Percentiles rank a stretch among this genome's conserved stretches.
Conservation (phyloP, 139 green algal genomes). For the Tetraselmis chui region DNA sequence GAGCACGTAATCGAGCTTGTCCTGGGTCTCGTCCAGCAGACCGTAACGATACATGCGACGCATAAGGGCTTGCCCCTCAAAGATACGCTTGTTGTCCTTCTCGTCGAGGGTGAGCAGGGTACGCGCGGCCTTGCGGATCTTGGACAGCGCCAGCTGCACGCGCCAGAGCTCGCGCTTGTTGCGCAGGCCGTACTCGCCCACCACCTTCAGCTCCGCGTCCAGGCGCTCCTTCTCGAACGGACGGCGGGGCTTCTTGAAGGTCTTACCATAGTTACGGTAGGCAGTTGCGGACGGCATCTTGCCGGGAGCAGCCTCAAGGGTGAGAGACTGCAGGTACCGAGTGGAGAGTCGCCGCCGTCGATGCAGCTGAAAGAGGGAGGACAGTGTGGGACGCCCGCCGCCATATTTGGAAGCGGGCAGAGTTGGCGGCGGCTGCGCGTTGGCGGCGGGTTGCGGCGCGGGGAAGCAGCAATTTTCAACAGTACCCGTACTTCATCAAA, state of each 20-base stretch:
- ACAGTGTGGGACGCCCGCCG: no score
- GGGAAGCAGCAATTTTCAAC: no score
- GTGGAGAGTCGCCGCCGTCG: no score
- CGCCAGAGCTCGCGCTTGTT: conserved; percentile 99
- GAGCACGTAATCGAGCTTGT: conserved; percentile 99
- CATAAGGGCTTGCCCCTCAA: conserved; percentile 93
- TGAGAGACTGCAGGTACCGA: no score
- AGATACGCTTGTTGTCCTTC: conserved; percentile 91
- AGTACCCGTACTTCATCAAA: no score
- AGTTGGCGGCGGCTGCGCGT: no score
- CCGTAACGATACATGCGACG: conserved; percentile 95
- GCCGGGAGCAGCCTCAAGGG: no score
- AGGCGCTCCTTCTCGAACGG: conserved; percentile 99
- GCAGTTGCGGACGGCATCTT: conserved; percentile 18
- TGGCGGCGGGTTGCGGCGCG: no score
- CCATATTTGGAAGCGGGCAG: no score
- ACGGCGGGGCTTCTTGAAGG: conserved; percentile 97
- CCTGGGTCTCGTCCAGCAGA: conserved; percentile 89
- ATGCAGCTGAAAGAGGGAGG: no score
- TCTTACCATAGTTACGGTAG: conserved; percentile 78
- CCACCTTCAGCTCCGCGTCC: conserved; percentile 97
- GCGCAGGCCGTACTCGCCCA: conserved; percentile 97
- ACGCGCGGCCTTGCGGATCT: conserved; percentile 88
- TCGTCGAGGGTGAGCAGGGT: conserved; percentile 94
- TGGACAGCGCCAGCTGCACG: conserved; percentile 83